These are phyloP conservation scores for Paraglomus brasilianum DNA, from an alignment of 192 early-diverging fungal species.

Conservation along the genomic window DNA sequence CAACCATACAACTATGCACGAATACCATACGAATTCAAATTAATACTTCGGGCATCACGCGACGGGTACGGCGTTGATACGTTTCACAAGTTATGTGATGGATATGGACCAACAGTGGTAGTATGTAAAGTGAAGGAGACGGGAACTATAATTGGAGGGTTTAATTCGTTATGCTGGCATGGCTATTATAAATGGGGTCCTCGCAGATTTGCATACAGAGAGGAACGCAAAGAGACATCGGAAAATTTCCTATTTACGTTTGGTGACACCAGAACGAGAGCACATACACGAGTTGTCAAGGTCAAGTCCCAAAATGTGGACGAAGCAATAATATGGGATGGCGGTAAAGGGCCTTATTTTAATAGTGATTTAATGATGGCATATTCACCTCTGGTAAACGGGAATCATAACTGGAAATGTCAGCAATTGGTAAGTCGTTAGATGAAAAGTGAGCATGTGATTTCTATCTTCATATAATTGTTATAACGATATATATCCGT, in stretches of 20 bases:
- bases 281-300: too few relatives aligned
- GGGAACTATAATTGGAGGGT: slow-evolving; percentile 1
- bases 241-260: too few relatives aligned
- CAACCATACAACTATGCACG: slow-evolving; percentile 2
- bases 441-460: too few relatives aligned
- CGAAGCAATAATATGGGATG: slow-evolving; percentile 5
- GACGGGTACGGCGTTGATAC: slow-evolving; percentile 1
- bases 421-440: too few relatives aligned
- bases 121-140: slow-evolving; percentile 6
- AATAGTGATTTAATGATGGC: too few relatives aligned
- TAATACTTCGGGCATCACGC: background rate
- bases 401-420: too few relatives aligned
- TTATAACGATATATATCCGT: too few relatives aligned
- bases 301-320: background rate
- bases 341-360: slow-evolving; percentile 9
- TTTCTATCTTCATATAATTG: too few relatives aligned
- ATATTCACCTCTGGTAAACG: too few relatives aligned
- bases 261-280: too few relatives aligned
- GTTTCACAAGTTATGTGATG: slow-evolving; percentile 25
- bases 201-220: too few relatives aligned
- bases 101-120: background rate
- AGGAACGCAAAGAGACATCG: too few relatives aligned
- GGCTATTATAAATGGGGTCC: background rate
- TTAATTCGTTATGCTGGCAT: slow-evolving; percentile 19
- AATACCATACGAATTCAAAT: slow-evolving; percentile 19